Conservation (phyloP, 108 stramenopile species). For the Nitzschia palea region DNA sequence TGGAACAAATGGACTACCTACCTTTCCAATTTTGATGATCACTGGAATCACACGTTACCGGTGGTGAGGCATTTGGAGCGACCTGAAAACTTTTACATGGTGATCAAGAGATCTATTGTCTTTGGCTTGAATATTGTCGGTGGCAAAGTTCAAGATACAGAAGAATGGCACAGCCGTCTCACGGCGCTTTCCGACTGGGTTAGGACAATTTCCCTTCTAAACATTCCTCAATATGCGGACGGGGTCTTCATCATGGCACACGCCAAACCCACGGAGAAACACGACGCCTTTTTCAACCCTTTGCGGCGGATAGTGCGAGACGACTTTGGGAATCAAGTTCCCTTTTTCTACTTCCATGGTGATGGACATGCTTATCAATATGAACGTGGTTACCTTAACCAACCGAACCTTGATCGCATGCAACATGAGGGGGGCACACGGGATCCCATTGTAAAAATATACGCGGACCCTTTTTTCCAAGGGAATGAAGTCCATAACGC, state of each 20-base stretch:
- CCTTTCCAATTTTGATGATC: constrained; percentile 32
- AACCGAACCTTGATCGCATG: constrained; percentile 23
- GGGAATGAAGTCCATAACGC: constrained; percentile 10
- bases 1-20: constrained; percentile 28
- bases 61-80: constrained; percentile 3
- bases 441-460: constrained; percentile 30
- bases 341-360: constrained; percentile 45
- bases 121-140: constrained; percentile 55
- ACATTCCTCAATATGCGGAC: constrained; percentile 11
- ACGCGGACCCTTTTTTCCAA: constrained; percentile 16
- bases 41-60: constrained; percentile 41
- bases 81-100: constrained; percentile 44
- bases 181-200: constrained; percentile 24
- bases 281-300: constrained; percentile 34
- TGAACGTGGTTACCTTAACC: constrained; percentile 8
- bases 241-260: constrained; percentile 44
- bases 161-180: constrained; percentile 37
- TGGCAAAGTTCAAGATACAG: constrained; percentile 24
- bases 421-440: constrained; percentile 28
- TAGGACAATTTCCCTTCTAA: constrained; percentile 9
- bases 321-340: constrained; percentile 22
- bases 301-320: constrained; percentile 16
- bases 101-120: constrained; percentile 34
- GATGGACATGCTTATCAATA: constrained; percentile 40
- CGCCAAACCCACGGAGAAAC: constrained; percentile 33